A percentile compares a stretch with the other conserved stretches of the same genome.
Evolutionary conservation across 75 land plant species (phyloP).

Genomic region (Sequoiadendron giganteum): DNA sequence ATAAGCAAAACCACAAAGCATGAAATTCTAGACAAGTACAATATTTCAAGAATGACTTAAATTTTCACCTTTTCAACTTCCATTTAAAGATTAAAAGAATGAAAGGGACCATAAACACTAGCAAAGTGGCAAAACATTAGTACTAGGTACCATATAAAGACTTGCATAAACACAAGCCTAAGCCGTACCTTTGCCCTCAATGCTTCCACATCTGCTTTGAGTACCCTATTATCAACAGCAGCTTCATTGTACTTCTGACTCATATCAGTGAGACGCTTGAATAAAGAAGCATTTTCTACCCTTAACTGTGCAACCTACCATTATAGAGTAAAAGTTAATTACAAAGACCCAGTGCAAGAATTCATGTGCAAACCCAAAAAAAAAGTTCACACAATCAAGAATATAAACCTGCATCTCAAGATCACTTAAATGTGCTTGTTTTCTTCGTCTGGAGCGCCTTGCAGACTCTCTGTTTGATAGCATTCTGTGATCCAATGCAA

Average conservation of each 20-base stretch:
- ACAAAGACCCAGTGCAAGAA: not conserved
- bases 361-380: not conserved
- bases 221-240: conserved; percentile 68
- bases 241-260: conserved; percentile 59
- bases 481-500: conserved; percentile 39
- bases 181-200: conserved; percentile 53
- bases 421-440: conserved; percentile 68
- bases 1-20: conserved; percentile 6
- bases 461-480: conserved; percentile 73
- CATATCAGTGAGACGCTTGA: conserved; percentile 55
- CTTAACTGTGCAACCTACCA: conserved; percentile 67
- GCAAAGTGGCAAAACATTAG: not conserved
- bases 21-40: not conserved
- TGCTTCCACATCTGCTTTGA: conserved; percentile 77
- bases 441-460: conserved; percentile 69
- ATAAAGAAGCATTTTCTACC: conserved; percentile 64
- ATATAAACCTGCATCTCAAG: conserved; percentile 59
- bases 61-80: not conserved
- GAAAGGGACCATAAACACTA: not conserved
- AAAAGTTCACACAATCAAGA: not conserved
- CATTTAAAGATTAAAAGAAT: not conserved
- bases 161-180: not conserved
- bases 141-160: not conserved
- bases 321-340: not conserved
- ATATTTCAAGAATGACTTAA: not conserved